Evolutionary conservation across 2,329 filamentous ascomycete species (phyloP).

Genomic region (Fusarium miscanthi): DNA sequence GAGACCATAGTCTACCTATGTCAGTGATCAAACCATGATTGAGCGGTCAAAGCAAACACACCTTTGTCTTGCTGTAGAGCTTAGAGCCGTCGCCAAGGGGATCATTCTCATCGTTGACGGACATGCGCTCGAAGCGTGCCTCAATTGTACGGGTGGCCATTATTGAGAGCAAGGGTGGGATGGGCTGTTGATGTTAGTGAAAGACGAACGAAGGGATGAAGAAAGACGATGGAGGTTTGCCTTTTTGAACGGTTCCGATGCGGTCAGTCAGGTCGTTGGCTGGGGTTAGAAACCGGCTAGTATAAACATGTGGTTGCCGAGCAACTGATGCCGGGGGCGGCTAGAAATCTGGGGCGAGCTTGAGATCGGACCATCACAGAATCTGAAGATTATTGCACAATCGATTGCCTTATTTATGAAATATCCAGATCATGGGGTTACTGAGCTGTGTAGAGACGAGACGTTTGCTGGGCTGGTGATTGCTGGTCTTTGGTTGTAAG

Average conservation of each 20-base stretch:
- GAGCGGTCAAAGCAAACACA: conserved; percentile 51
- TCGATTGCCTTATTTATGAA: neutral
- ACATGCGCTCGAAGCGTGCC: conserved; percentile 88
- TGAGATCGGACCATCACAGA: conserved; percentile 3
- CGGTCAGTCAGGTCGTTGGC: conserved; percentile 16
- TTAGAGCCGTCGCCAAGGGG: conserved; percentile 63
- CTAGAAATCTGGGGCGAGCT: conserved; percentile 3
- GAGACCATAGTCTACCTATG: conserved; percentile 51
- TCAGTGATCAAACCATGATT: conserved; percentile 41
- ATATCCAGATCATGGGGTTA: neutral
- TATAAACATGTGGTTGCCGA: conserved; percentile 29
- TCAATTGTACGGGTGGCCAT: conserved; percentile 86
- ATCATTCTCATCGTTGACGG: conserved; percentile 90
- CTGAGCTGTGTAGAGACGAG: neutral
- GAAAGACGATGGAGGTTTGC: conserved; percentile 26
- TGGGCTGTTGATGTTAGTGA: conserved; percentile 41
- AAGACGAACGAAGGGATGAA: conserved; percentile 10
- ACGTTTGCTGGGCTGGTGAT: neutral
- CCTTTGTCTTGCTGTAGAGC: conserved; percentile 80
- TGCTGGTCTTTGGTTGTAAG: neutral
- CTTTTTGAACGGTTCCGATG: conserved; percentile 25
- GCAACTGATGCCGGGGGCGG: conserved; percentile 10
- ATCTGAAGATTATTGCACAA: neutral
- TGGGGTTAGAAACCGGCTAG: conserved; percentile 17
- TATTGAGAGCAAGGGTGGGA: conserved; percentile 9